These are phyloP conservation scores for Elymus sibiricus DNA, from an alignment of 176 grass and related monocot genomes.

Conservation along the genomic window DNA sequence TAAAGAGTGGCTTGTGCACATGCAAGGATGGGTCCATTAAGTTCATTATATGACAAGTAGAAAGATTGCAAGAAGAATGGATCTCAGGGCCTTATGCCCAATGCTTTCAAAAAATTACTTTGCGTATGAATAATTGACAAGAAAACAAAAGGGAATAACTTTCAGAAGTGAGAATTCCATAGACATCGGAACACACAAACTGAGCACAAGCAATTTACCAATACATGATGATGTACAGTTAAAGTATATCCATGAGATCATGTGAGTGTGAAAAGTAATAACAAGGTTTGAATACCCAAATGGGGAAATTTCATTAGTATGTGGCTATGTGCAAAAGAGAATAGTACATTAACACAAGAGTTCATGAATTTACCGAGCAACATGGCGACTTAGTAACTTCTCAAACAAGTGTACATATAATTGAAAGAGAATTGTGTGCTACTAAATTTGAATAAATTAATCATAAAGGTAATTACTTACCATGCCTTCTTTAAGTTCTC, in stretches of 20 bases:
- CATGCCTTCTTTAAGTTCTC: constrained; percentile 79
- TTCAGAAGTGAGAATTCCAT: background rate
- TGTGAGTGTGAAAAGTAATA: background rate
- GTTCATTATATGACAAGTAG: background rate
- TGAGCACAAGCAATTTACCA: background rate
- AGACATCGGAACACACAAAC: background rate
- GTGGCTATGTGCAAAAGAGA: background rate
- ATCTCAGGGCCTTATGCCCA: background rate
- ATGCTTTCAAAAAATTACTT: background rate
- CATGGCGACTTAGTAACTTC: background rate
- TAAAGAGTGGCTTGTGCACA: background rate
- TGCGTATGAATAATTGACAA: constrained; percentile 18
- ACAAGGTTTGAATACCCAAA: background rate
- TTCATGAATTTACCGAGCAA: background rate
- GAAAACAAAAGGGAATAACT: background rate
- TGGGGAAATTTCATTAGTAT: background rate
- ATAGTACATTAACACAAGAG: background rate
- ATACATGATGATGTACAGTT: background rate
- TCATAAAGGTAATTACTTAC: constrained; percentile 50
- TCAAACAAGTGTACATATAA: background rate
- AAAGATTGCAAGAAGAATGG: background rate
- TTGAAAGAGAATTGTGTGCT: background rate
- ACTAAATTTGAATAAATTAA: constrained; percentile 1
- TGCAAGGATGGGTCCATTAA: background rate
- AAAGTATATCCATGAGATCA: background rate